phyloP scores from a whole-genome alignment of 1,284 basidiomycete genomes.

The Ganoderma lingzhi region DNA sequence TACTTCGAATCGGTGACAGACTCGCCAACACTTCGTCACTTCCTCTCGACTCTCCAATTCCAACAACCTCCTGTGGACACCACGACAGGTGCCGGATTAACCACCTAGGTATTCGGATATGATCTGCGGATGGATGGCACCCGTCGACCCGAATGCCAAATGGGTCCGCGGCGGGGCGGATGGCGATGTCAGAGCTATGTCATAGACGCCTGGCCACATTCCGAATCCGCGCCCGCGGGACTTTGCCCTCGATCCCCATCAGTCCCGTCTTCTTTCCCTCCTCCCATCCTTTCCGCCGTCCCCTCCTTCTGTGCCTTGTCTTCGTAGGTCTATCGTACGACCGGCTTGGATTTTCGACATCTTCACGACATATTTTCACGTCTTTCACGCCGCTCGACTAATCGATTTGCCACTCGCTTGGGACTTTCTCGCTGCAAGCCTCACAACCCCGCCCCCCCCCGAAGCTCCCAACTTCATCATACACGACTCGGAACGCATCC shows the following conservation, averaged over 20 bases:
- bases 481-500: neutral
- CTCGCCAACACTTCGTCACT: neutral
- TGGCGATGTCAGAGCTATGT: conserved; percentile 22
- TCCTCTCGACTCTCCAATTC: neutral
- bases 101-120: neutral
- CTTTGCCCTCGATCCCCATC: conserved; percentile 13
- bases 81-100: neutral
- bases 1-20: no score
- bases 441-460: neutral
- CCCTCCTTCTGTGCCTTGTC: neutral
- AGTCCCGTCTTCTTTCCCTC: conserved; percentile 13
- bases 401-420: neutral
- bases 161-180: neutral
- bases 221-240: conserved; percentile 7
- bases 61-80: neutral
- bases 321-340: neutral
- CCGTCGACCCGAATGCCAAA: neutral
- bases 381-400: conserved; percentile 1
- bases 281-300: conserved; percentile 7
- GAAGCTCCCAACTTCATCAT: neutral
- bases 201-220: conserved; percentile 23
- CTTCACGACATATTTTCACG: neutral
- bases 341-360: neutral
- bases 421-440: conserved; percentile 1
- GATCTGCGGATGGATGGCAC: neutral